A percentile compares a stretch with the other conserved stretches of the same genome.
Evolutionary conservation across 352 stramenopile species (phyloP).

Genomic region (Phytophthora melonis): DNA sequence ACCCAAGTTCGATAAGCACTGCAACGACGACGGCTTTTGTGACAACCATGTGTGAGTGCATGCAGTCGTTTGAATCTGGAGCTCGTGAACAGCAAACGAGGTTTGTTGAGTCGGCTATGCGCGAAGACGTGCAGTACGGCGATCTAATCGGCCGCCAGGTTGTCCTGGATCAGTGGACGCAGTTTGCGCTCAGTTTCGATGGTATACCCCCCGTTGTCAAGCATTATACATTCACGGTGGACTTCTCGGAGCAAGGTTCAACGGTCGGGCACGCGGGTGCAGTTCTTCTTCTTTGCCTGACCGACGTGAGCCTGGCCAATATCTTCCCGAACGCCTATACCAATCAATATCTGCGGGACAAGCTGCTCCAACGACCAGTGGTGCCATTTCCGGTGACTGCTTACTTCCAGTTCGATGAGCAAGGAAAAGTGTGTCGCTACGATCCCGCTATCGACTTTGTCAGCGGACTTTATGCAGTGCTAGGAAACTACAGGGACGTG

Average conservation of each 20-base stretch:
- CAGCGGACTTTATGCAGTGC: conserved; percentile 21
- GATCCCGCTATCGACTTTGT: conserved; percentile 33
- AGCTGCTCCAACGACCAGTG: conserved; percentile 18
- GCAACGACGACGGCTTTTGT: conserved; percentile 5
- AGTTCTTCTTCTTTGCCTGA: conserved; percentile 24
- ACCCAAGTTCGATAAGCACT: not conserved
- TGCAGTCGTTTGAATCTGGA: conserved; percentile 28
- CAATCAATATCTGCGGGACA: conserved; percentile 16
- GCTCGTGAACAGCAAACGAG: conserved; percentile 13
- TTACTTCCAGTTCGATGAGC: conserved; percentile 39
- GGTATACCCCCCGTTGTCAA: conserved; percentile 7
- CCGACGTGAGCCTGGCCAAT: conserved; percentile 11
- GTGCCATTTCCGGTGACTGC: conserved; percentile 26
- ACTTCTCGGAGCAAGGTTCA: conserved; percentile 9
- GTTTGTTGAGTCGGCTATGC: conserved; percentile 27
- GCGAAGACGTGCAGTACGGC: conserved; percentile 27
- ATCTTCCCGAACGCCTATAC: conserved; percentile 19
- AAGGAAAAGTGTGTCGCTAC: conserved; percentile 34
- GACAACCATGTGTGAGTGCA: conserved; percentile 25
- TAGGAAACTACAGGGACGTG: conserved; percentile 33
- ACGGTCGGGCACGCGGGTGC: conserved; percentile 11
- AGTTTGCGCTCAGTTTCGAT: conserved; percentile 20
- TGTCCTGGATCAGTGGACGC: conserved; percentile 34
- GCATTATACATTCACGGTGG: conserved; percentile 15
- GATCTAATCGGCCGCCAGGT: conserved; percentile 21